Base-by-base conservation (phyloP, 2,329 filamentous ascomycete genomes). In the Venturia effusa region DNA sequence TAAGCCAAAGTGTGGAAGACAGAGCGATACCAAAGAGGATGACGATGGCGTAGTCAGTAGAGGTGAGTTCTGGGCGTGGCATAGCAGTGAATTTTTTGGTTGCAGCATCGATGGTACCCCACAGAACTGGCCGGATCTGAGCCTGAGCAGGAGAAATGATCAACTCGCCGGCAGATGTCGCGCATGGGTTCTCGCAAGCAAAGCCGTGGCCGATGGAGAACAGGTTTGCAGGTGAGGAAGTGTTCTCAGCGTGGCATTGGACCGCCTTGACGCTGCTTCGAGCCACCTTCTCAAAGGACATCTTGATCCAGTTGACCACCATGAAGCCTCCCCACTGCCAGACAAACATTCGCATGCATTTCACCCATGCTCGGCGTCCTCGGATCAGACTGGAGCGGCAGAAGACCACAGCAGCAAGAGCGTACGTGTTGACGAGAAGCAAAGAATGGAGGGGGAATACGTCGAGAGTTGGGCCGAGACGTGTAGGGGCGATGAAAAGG, bases 281-380 rank as follows among this genome's bases (percentile, higher is more conserved):
- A n/a, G 61, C 61, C 30, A 57, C 22, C 32, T 51, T 45, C 51
- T 63, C 61, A 27, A 63, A 63, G 43, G 45, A 34, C 24, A 51
- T 51, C 37, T 63, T 63, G 43, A 13, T 48, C 45, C 32, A 40
- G 30, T 45, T 55, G 34, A 48, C 30, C 19, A 51, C 22, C 41
- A 63, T 40, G 61, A 63, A 63, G 34, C 61, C 61, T 45, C 30
- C 48, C 61, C 45, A 63, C 17, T 54, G 43, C 61, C 61, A 63
- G 40, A 57, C 61, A 13, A 63, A 63, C 22, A 51, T 51, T 34
- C 61, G 61, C 30, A 39, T 57, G 48, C 27, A 54, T 54, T 39
- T 32, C 30, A 43, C 15, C 61, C 61, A 63, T 45, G 34, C 45
- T 57, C 61, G 48, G 27, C 45, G 41, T 32, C 45, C 45, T 40